Evolutionary conservation across 2,329 filamentous ascomycete genomes (phyloP).

Genomic region (Fonsecaea pedrosoi): DNA sequence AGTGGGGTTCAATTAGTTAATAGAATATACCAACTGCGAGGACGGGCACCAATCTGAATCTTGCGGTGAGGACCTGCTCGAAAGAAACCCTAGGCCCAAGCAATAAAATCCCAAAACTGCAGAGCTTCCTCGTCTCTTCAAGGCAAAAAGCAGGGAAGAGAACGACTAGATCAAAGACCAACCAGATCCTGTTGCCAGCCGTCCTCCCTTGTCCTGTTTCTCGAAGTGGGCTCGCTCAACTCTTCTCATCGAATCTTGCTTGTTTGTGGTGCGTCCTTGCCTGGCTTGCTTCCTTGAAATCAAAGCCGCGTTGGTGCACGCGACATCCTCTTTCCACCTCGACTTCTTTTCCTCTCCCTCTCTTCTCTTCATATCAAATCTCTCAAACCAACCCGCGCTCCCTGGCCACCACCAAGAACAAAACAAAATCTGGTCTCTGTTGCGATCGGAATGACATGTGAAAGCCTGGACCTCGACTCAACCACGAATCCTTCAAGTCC

Average conservation of each 20-base stretch:
- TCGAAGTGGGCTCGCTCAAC: slow-evolving; percentile 44
- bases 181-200: background rate
- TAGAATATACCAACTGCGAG: slow-evolving; percentile 1
- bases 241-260: background rate
- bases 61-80: slow-evolving; percentile 16
- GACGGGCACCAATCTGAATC: slow-evolving; percentile 10
- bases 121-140: background rate
- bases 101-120: slow-evolving; percentile 3
- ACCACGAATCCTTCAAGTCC: slow-evolving; percentile 20
- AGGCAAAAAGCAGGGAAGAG: background rate
- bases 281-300: background rate
- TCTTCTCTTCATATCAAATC: slow-evolving; percentile 8
- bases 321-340: slow-evolving; percentile 10
- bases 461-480: slow-evolving; percentile 31
- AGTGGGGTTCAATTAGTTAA: slow-evolving; percentile 18
- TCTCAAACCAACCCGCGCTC: slow-evolving; percentile 9
- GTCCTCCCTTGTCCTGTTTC: background rate
- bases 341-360: slow-evolving; percentile 5
- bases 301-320: slow-evolving; percentile 14
- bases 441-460: slow-evolving; percentile 38
- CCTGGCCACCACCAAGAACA: slow-evolving; percentile 10
- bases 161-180: background rate
- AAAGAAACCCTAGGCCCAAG: background rate
- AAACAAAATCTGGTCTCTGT: slow-evolving; percentile 8
- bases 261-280: slow-evolving; percentile 15